Evolutionary conservation across 164 flowering plant species (phyloP).

Genomic region (Amborella trichopoda): DNA sequence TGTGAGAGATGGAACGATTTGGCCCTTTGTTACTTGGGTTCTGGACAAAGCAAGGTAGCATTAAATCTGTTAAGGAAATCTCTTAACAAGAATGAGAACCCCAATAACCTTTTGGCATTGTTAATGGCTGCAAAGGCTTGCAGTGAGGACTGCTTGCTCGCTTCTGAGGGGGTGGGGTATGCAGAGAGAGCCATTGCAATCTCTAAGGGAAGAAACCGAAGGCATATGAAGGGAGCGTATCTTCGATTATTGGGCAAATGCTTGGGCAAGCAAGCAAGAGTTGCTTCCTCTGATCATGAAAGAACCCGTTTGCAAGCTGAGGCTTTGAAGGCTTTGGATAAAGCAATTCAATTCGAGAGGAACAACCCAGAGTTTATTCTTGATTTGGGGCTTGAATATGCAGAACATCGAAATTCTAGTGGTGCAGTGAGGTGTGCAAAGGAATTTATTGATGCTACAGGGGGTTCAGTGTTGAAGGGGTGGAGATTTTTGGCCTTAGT

Average conservation of each 20-base stretch:
- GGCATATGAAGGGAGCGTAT: constrained; percentile 69
- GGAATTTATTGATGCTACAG: constrained; percentile 69
- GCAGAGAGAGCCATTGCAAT: constrained; percentile 51
- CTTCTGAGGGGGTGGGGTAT: constrained; percentile 77
- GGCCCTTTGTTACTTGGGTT: constrained; percentile 68
- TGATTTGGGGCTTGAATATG: constrained; percentile 72
- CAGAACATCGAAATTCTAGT: constrained; percentile 67
- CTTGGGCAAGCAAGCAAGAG: constrained; percentile 68
- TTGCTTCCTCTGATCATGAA: constrained; percentile 64
- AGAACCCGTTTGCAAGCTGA: constrained; percentile 75
- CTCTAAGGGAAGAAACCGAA: constrained; percentile 28
- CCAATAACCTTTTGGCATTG: constrained; percentile 53
- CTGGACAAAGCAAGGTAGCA: constrained; percentile 50
- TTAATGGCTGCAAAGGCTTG: constrained; percentile 77
- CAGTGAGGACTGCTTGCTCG: constrained; percentile 55
- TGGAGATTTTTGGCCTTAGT: constrained; percentile 88
- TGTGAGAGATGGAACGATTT: constrained; percentile 71
- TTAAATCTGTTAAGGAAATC: constrained; percentile 72
- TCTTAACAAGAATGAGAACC: constrained; percentile 60
- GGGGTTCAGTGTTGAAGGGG: constrained; percentile 74
- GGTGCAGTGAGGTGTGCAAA: constrained; percentile 75
- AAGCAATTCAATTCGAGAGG: constrained; percentile 41
- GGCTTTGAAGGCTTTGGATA: constrained; percentile 70
- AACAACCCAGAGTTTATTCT: constrained; percentile 57
- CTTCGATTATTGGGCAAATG: constrained; percentile 74